A percentile compares a stretch with the other conserved stretches of the same genome.
Conservation (phyloP, 345 rosid species). For the Euphorbia pulcherrima region DNA sequence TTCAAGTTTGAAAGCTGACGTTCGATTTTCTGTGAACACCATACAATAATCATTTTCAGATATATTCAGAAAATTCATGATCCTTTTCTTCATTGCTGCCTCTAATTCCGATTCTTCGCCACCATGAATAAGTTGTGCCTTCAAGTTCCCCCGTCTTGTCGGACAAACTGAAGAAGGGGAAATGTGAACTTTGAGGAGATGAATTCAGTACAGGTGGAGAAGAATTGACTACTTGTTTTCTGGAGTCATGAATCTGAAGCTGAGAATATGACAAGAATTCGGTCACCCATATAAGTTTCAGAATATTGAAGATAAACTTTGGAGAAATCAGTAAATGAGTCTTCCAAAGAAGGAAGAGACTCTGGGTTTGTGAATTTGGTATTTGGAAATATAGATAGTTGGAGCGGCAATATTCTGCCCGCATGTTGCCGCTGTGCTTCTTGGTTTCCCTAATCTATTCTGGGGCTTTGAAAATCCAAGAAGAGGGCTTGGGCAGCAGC, state of each 20-base stretch:
- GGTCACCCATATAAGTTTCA: slow-evolving; percentile 53
- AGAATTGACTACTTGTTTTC: slow-evolving; percentile 27
- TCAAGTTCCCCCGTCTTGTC: slow-evolving; percentile 73
- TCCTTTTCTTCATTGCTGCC: slow-evolving; percentile 62
- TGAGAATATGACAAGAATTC: slow-evolving; percentile 75
- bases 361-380: slow-evolving; percentile 71
- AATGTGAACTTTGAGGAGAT: slow-evolving; percentile 32
- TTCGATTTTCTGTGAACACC: slow-evolving; percentile 87
- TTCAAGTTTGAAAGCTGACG: slow-evolving; percentile 82
- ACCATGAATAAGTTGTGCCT: slow-evolving; percentile 75
- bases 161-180: slow-evolving; percentile 80
- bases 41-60: slow-evolving; percentile 71
- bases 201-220: slow-evolving; percentile 28
- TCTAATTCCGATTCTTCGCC: slow-evolving; percentile 65
- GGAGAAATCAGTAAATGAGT: slow-evolving; percentile 60
- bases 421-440: slow-evolving; percentile 50
- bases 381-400: slow-evolving; percentile 64
- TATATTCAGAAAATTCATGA: slow-evolving; percentile 68
- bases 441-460: slow-evolving; percentile 27
- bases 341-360: slow-evolving; percentile 63
- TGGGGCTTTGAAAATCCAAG: slow-evolving; percentile 34
- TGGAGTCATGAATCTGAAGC: slow-evolving; percentile 43
- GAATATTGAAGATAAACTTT: slow-evolving; percentile 57
- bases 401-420: slow-evolving; percentile 62
- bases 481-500: slow-evolving; percentile 58